phyloP scores from a whole-genome alignment of 352 stramenopile species.

The Elongisporangium anandrum region DNA sequence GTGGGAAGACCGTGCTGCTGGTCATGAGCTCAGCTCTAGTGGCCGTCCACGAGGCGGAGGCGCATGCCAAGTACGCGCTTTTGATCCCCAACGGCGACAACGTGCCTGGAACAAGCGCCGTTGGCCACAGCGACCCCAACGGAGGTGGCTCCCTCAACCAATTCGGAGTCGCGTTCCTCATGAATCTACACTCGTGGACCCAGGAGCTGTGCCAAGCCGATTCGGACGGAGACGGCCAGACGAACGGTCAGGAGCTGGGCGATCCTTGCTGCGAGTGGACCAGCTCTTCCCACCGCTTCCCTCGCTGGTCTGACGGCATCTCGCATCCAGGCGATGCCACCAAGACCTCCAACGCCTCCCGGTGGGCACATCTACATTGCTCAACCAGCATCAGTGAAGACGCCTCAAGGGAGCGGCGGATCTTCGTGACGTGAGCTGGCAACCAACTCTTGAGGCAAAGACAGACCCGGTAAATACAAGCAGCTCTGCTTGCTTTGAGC shows the following conservation, averaged over 20 bases:
- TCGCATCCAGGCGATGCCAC: conserved; percentile 21
- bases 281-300: not conserved
- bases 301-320: conserved; percentile 16
- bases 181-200: not conserved
- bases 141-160: conserved; percentile 1
- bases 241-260: conserved; percentile 59
- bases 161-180: not conserved
- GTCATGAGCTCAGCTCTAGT: not conserved
- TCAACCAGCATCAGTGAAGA: not conserved
- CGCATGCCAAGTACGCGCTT: conserved; percentile 17
- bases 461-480: no score
- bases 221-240: conserved; percentile 38
- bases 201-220: not conserved
- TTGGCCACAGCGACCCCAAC: conserved; percentile 26
- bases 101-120: conserved; percentile 15
- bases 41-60: not conserved
- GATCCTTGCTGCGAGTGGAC: conserved; percentile 42
- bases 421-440: not conserved
- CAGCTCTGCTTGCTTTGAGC: no score
- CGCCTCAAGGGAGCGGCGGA: not conserved
- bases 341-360: conserved; percentile 14
- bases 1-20: not conserved
- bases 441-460: no score
- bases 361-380: conserved; percentile 17
- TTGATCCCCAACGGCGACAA: conserved; percentile 36